These are phyloP conservation scores for Yamadazyma diospyri DNA, from an alignment of 1,139 yeast genomes.

Conservation along the genomic window DNA sequence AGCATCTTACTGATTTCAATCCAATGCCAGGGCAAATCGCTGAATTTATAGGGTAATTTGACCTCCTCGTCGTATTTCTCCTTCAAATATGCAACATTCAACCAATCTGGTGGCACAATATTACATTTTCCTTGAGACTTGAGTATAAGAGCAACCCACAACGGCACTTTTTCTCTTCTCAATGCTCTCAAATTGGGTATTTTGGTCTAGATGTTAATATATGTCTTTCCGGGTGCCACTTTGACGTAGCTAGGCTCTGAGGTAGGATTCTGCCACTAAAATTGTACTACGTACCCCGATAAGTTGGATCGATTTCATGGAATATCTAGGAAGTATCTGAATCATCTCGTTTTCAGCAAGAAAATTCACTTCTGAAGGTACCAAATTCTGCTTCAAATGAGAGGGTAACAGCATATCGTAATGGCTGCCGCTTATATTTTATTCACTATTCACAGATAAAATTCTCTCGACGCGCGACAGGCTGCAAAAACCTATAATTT, in stretches of 20 bases:
- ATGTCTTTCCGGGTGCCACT: background rate
- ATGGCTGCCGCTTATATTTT: too few species aligned
- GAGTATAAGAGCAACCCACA: conserved; percentile 84
- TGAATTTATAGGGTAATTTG: conserved; percentile 53
- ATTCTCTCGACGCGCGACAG: conserved; percentile 1
- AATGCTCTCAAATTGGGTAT: conserved; percentile 61
- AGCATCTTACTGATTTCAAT: conserved; percentile 70
- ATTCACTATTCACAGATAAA: too few species aligned
- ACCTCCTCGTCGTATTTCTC: conserved; percentile 68
- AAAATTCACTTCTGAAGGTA: conserved; percentile 78
- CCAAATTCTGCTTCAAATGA: conserved; percentile 52
- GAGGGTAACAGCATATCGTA: conserved; percentile 61
- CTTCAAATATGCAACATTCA: conserved; percentile 54
- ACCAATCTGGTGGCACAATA: conserved; percentile 86
- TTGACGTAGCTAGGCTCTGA: background rate
- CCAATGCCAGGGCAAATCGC: conserved; percentile 85
- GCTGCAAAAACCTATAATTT: background rate
- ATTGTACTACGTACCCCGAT: conserved; percentile 44
- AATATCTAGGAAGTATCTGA: conserved; percentile 71
- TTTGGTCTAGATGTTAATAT: conserved; percentile 20
- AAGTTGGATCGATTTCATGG: conserved; percentile 59
- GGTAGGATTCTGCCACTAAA: background rate
- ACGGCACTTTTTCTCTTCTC: conserved; percentile 68
- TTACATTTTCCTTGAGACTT: conserved; percentile 85
- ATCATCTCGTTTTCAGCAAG: conserved; percentile 78